Evolutionary conservation across 805 yeast species (phyloP).

Genomic region (Yamadazyma takamatsuzukensis): DNA sequence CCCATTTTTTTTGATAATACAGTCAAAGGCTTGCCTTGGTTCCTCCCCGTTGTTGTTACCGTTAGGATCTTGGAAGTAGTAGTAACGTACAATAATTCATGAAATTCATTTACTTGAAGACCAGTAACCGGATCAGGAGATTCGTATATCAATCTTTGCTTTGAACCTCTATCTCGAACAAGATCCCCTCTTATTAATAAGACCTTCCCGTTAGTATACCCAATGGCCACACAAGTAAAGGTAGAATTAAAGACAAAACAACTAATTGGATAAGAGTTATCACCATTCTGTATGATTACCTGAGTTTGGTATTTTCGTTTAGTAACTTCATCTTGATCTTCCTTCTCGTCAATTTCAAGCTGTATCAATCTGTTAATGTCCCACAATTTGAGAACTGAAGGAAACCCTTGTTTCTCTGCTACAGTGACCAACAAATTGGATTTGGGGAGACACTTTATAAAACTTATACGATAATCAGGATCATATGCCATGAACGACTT

Average conservation of each 20-base stretch:
- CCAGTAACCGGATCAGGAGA: constrained; percentile 80
- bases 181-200: constrained; percentile 84
- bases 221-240: constrained; percentile 66
- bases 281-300: constrained; percentile 64
- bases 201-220: constrained; percentile 82
- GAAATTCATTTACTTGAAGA: constrained; percentile 53
- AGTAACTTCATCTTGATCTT: constrained; percentile 18
- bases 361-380: constrained; percentile 50
- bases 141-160: constrained; percentile 77
- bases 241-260: constrained; percentile 52
- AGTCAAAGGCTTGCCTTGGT: constrained; percentile 58
- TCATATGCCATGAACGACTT: constrained; percentile 63
- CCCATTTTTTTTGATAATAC: constrained; percentile 46
- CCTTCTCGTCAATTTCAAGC: constrained; percentile 9
- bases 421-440: constrained; percentile 61
- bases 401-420: constrained; percentile 71
- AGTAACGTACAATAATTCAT: constrained; percentile 57
- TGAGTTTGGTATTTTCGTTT: constrained; percentile 52
- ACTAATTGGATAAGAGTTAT: constrained; percentile 76
- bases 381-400: constrained; percentile 71
- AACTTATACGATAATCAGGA: constrained; percentile 59
- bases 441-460: constrained; percentile 45
- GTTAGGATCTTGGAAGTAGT: constrained; percentile 72
- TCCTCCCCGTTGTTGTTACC: constrained; percentile 74
- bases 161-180: constrained; percentile 81